Evolutionary conservation across 2,329 filamentous ascomycete genomes (phyloP), one percentile per base, ranked within the genome.

Genomic region (Tolypocladium sp.): DNA sequence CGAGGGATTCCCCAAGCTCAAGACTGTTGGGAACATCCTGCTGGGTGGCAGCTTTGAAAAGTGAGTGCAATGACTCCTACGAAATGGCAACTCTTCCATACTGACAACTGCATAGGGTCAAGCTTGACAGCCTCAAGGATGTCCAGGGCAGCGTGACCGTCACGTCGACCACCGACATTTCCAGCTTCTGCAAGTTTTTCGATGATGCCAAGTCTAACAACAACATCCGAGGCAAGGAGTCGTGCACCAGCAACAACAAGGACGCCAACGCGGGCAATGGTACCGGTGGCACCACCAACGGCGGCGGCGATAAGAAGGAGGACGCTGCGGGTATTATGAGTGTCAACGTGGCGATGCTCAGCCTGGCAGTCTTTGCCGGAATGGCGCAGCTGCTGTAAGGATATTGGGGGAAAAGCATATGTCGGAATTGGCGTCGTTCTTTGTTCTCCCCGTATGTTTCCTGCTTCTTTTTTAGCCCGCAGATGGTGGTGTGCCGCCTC

Each of bases 11-110:
- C 81, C 82, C 62, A 71, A 79, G 64, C 83, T 99, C 35, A 71
- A 83, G 70, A 83, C 78, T 58, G 84, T 97, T 60, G 93, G 92
- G 77, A 91, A 91, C 68, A 81, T 97, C 70, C 88, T 91, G 73
- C 85, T 96, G 73, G 86, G 87, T 68, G 94, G 94, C 69, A 89
- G 86, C 79, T 95, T 97, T 75, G 82, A 85, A 63, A 80, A 83
- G 91, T 95, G 82, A 80, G 90, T 84, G 22, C 17, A 2, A 15
- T 1, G 9, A 55, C 22, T 13, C 20, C 9, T 3, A 3, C 13
- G 22, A 27, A 13, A 3, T 35, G 30, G 41, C 41, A 12, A 41
- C 17, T 9, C 27, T 5, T 9, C 33, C 17, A n/a, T 55, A 20
- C 49, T 60, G 57, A 52, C 46, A 51, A 17, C 8, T 37, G 17